phyloP scores from a whole-genome alignment of 73 alveolate genomes.

The Tetrahymena malaccensis region DNA sequence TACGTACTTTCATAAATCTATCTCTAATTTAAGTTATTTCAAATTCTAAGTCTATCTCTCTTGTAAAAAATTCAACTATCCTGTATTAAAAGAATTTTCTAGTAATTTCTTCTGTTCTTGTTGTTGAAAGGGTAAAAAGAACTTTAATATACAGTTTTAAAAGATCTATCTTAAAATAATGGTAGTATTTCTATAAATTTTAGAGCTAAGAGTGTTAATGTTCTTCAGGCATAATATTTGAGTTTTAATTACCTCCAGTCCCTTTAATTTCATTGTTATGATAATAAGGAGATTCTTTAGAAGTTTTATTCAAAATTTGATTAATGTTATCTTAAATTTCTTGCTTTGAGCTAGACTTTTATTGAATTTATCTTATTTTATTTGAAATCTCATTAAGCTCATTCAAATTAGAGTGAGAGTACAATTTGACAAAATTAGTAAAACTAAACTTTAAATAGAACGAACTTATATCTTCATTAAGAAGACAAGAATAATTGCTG shows the following conservation, averaged over 20 bases:
- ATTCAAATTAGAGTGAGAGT: constrained; percentile 25
- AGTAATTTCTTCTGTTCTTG: constrained; percentile 88
- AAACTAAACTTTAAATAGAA: constrained; percentile 28
- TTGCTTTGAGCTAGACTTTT: not conserved
- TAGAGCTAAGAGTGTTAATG: constrained; percentile 50
- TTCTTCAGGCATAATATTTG: constrained; percentile 46
- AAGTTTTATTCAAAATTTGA: constrained; percentile 27
- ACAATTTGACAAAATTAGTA: constrained; percentile 18
- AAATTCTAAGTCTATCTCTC: constrained; percentile 93
- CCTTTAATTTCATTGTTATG: constrained; percentile 52
- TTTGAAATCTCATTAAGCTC: constrained; percentile 22
- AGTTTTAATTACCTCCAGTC: not conserved
- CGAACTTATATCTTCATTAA: constrained; percentile 19
- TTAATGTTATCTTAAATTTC: constrained; percentile 45
- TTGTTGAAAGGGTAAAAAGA: constrained; percentile 78
- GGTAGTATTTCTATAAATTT: constrained; percentile 55
- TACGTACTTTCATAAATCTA: constrained; percentile 59
- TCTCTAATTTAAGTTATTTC: constrained; percentile 76
- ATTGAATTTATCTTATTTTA: constrained; percentile 8
- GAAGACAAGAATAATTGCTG: not conserved
- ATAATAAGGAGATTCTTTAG: constrained; percentile 28
- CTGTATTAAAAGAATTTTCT: constrained; percentile 87
- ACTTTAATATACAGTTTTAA: constrained; percentile 91
- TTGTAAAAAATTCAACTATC: constrained; percentile 80
- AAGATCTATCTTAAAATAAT: constrained; percentile 58